phyloP scores from a whole-genome alignment of 1,139 yeast species.

The Pichia sp. region DNA sequence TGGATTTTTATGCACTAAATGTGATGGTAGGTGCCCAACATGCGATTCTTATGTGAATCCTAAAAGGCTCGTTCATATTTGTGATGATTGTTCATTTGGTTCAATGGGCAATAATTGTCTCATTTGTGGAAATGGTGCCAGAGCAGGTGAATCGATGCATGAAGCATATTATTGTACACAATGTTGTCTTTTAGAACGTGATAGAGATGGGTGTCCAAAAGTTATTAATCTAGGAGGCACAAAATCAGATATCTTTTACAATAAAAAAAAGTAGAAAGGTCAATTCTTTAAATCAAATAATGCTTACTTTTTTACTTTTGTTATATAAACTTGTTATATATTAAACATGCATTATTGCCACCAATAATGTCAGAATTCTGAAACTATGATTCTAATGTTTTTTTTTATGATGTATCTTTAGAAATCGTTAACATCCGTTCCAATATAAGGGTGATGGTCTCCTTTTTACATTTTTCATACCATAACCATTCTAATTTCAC shows the following conservation, averaged over 20 bases:
- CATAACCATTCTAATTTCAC: slow-evolving; percentile 50
- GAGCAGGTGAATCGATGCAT: slow-evolving; percentile 31
- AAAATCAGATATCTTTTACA: slow-evolving; percentile 62
- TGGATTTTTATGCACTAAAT: slow-evolving; percentile 72
- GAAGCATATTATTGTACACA: slow-evolving; percentile 78
- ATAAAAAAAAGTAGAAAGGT: slow-evolving; percentile 36
- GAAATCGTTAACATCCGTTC: background rate
- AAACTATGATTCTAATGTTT: background rate
- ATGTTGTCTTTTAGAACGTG: slow-evolving; percentile 74
- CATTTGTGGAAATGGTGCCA: slow-evolving; percentile 59
- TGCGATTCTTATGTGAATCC: slow-evolving; percentile 88
- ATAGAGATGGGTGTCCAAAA: slow-evolving; percentile 91
- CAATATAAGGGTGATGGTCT: slow-evolving; percentile 2
- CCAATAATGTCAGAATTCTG: slow-evolving; percentile 3
- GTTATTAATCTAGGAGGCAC: slow-evolving; percentile 75
- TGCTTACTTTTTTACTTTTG: no score
- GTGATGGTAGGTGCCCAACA: slow-evolving; percentile 89
- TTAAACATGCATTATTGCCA: slow-evolving; percentile 7
- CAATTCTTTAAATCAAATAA: background rate
- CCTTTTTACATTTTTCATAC: slow-evolving; percentile 35
- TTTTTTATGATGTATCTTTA: background rate
- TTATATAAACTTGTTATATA: background rate
- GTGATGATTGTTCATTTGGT: slow-evolving; percentile 83
- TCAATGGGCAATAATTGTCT: slow-evolving; percentile 61
- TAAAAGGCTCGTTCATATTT: slow-evolving; percentile 60